Evolutionary conservation across 768 basidiomycete species (phyloP), one percentile per base, ranked within the genome.

Genomic region (Leccinum broughii): DNA sequence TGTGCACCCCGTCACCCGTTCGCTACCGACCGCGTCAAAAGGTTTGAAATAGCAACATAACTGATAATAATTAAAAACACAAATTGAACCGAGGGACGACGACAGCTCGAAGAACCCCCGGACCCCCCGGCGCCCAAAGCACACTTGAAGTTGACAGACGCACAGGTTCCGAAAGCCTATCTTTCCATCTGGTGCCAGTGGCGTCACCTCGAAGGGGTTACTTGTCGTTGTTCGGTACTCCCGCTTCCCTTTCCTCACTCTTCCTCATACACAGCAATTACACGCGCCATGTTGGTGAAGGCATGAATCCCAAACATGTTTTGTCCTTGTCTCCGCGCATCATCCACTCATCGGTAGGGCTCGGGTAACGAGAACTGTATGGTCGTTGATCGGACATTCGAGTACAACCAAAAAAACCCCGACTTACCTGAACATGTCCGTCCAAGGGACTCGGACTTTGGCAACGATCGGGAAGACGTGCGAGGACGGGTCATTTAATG

Each of bases 1-100:
- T 65, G 62, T 70, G 67, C 49, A 64, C 44, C 62, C 37, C 24
- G 35, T 51, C 68, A 68, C 54, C 67, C 67, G 67, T 70, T 48
- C 62, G 56, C 67, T 58, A 49, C 67, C 66, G 67, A 62, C 1
- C 51, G 0, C 4, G 41, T 44, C 41, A 44, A 17, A 44, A 44
- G 22, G 48, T 49, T 22, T 24, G 13, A 49, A 49, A 49, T 24
- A 24, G 24, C 11, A 49, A 49, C 41, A 44, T 44, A 44, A n/a
- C 17, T n/a, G n/a, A 44, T 44, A 44, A 44, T 44, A 44, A 44
- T 44, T 44, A 44, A 44, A n/a, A 44, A n/a, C 41, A 44, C 41
- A 44, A 44, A 44, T 44, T n/a, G 41, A 44, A 44, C 41, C 41
- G 41, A 44, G 41, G 9, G 41, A 44, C 41, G 41, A 44, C n/a